These are phyloP conservation scores for Torrubiella hemipterigena DNA, from an alignment of 2,329 filamentous ascomycete species.

Conservation along the genomic window DNA sequence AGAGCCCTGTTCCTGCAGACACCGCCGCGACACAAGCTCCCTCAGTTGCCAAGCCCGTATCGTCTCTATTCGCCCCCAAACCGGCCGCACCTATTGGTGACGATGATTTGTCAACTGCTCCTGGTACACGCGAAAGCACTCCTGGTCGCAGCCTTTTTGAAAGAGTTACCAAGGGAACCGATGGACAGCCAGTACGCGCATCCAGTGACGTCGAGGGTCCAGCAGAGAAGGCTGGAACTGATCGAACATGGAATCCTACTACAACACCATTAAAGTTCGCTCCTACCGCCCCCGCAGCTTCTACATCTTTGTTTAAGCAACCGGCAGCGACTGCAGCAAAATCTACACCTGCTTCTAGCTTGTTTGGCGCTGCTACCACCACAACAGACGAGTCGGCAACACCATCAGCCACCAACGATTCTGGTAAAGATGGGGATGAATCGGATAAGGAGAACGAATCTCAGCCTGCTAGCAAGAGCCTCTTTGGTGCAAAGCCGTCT, in stretches of 20 bases:
- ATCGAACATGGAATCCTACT: conserved; percentile 31
- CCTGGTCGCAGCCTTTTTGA: conserved; percentile 42
- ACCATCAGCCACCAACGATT: conserved; percentile 12
- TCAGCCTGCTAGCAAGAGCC: conserved; percentile 19
- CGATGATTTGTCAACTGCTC: conserved; percentile 19
- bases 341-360: conserved; percentile 18
- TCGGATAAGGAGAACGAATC: conserved; percentile 33
- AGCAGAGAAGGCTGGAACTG: conserved; percentile 16
- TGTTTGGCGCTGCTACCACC: conserved; percentile 23
- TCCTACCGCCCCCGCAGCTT: conserved; percentile 16
- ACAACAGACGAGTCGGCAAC: conserved; percentile 12
- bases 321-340: conserved; percentile 19
- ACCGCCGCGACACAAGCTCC: conserved; percentile 27
- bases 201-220: conserved; percentile 14
- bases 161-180: conserved; percentile 35
- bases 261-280: conserved; percentile 44
- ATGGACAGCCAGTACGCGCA: conserved; percentile 36
- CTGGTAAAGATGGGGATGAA: conserved; percentile 22
- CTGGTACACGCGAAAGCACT: conserved; percentile 30
- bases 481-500: conserved; percentile 16
- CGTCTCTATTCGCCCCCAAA: conserved; percentile 16
- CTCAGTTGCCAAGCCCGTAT: conserved; percentile 21
- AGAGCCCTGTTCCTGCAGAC: conserved; percentile 29
- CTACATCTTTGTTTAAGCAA: conserved; percentile 20
- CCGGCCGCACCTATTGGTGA: conserved; percentile 15